Evolutionary conservation across 768 basidiomycete species (phyloP), one percentile per base, ranked within the genome.

Genomic region (Tylopilus balloui): DNA sequence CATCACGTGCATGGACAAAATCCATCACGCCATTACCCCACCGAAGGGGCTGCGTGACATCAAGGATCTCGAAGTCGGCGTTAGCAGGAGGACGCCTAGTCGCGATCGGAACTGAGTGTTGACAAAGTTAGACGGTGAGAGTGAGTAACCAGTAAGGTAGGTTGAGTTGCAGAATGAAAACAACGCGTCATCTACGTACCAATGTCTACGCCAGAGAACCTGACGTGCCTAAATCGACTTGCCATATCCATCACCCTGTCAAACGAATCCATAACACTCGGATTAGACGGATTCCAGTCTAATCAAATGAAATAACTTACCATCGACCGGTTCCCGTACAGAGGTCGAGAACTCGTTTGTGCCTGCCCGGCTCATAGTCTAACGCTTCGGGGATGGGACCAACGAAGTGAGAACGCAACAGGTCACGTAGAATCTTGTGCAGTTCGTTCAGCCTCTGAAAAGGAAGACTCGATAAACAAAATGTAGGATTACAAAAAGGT

Each of bases 191-290:
- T 44, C 31, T 56, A 63, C 77, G 57, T 65, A 89, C 88, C 88
- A 56, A 88, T 84, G 68, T 92, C 89, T 44, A 88, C 65, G 35
- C 84, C 89, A 56, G 76, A 72, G 63, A 90, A 87, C 57, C 69
- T 68, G 52, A 79, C 84, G 57, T 78, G 71, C 15, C 80, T 82
- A 62, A 84, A 91, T 42, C 73, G 71, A 39, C 61, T 65, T 47
- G 84, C 85, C 82, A 91, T 84, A 55, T 88, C 84, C 66, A 84
- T 74, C 4, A 81, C 72, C 88, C 88, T 91, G 61, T 53, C 46
- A 54, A 56, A 57, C 50, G 42, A 48, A 49, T 48, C 45, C 27
- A 34, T 19, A 11, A 40, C 37, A 45, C 31, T 20, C 23, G 45
- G 49, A 57, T 61, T 58, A 60, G 40, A 39, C 55, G 37, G 27